A percentile compares a stretch with the other conserved stretches of the same genome.
Conservation (phyloP, 257 asterid genomes). For the Ocimum tenuiflorum region DNA sequence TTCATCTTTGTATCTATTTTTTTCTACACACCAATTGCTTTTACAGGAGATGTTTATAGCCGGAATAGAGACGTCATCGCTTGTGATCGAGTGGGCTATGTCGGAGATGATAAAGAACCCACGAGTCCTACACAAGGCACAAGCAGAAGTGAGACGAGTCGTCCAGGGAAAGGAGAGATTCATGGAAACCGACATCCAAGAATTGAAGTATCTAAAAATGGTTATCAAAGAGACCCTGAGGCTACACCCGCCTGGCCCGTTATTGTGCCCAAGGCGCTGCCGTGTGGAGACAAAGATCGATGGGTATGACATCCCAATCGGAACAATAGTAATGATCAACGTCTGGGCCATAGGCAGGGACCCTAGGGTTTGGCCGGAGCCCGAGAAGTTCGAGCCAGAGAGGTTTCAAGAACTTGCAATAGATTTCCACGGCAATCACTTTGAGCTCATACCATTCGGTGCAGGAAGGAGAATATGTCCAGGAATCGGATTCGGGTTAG, state of each 20-base stretch:
- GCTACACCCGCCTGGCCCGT: slow-evolving; percentile 24
- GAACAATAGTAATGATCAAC: slow-evolving; percentile 23
- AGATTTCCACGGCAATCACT: slow-evolving; percentile 22
- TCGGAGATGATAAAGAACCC: slow-evolving; percentile 37
- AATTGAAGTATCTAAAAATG: slow-evolving; percentile 20
- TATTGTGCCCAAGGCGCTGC: slow-evolving; percentile 21
- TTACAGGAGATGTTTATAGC: slow-evolving; percentile 31
- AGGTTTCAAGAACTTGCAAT: slow-evolving; percentile 12
- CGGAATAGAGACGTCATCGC: slow-evolving; percentile 28
- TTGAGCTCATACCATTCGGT: slow-evolving; percentile 31
- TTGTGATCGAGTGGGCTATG: slow-evolving; percentile 32
- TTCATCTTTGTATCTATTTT: too few species aligned
- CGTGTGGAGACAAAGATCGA: slow-evolving; percentile 14
- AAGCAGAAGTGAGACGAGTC: slow-evolving; percentile 25
- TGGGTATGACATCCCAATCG: slow-evolving; percentile 24
- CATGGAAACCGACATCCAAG: slow-evolving; percentile 19
- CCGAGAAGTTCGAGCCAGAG: slow-evolving; percentile 21
- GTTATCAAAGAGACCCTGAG: slow-evolving; percentile 27
- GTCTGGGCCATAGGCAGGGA: slow-evolving; percentile 28
- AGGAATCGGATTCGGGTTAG: slow-evolving; percentile 20
- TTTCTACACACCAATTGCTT: too few species aligned
- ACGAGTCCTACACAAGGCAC: slow-evolving; percentile 25
- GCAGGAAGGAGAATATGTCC: slow-evolving; percentile 33
- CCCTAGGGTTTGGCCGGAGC: slow-evolving; percentile 10
- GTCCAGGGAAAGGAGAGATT: slow-evolving; percentile 12